Evolutionary conservation across 108 stramenopile species (phyloP).

Genomic region (Skeletonema marinoi): DNA sequence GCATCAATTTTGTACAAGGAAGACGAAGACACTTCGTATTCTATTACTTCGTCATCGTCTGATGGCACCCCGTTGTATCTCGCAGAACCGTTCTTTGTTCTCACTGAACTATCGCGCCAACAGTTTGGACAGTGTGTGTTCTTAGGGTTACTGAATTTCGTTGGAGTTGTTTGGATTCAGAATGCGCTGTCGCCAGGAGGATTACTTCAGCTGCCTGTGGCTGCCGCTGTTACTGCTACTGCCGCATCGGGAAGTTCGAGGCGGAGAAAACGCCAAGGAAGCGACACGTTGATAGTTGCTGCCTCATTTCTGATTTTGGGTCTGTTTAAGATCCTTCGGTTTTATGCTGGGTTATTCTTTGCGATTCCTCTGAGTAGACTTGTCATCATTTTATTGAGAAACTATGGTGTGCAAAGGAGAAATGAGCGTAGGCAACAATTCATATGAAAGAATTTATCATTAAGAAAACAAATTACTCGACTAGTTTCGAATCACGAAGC

Average conservation of each 20-base stretch:
- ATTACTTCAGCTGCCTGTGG: slow-evolving; percentile 38
- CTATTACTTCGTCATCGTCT: slow-evolving; percentile 20
- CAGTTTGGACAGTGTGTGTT: slow-evolving; percentile 71
- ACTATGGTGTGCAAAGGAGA: slow-evolving; percentile 21
- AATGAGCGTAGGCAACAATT: slow-evolving; percentile 20
- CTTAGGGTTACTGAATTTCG: slow-evolving; percentile 66
- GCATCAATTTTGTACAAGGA: slow-evolving; percentile 32
- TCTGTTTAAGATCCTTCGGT: slow-evolving; percentile 51
- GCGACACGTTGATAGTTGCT: slow-evolving; percentile 8
- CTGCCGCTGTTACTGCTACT: slow-evolving; percentile 6
- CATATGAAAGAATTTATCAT: background rate
- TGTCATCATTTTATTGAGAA: slow-evolving; percentile 35
- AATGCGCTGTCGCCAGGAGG: slow-evolving; percentile 64
- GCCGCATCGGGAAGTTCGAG: slow-evolving; percentile 6
- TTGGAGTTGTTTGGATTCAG: slow-evolving; percentile 75
- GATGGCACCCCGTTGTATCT: slow-evolving; percentile 52
- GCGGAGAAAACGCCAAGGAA: slow-evolving; percentile 2
- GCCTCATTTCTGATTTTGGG: slow-evolving; percentile 22
- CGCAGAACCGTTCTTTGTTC: slow-evolving; percentile 53
- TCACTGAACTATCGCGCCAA: slow-evolving; percentile 58
- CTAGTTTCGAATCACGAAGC: background rate
- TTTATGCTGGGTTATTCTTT: slow-evolving; percentile 76
- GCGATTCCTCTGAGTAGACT: slow-evolving; percentile 55
- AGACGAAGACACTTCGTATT: slow-evolving; percentile 15
- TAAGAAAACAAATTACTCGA: background rate